Evolutionary conservation across 306 rosid genomes (phyloP).

Genomic region (Cucurbita pepo): DNA sequence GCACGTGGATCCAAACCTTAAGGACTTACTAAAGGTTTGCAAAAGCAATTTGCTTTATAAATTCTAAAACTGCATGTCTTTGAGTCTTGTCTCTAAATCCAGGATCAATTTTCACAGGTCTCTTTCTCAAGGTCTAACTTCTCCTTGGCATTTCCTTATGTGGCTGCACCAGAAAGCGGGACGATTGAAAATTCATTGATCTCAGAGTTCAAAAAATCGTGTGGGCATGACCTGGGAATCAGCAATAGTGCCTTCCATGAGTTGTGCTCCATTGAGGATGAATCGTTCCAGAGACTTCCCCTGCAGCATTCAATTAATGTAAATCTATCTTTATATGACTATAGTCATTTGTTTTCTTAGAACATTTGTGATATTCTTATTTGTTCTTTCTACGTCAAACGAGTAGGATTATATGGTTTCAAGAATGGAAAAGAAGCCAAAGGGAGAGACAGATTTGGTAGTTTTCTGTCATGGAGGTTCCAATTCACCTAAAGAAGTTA

Average conservation of each 20-base stretch:
- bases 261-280: slow-evolving; percentile 45
- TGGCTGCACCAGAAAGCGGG: slow-evolving; percentile 55
- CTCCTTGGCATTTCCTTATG: slow-evolving; percentile 87
- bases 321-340: slow-evolving; percentile 16
- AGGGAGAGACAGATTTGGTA: slow-evolving; percentile 54
- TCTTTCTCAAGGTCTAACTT: slow-evolving; percentile 63
- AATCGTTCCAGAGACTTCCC: slow-evolving; percentile 23
- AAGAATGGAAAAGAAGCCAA: slow-evolving; percentile 33
- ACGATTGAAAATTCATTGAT: slow-evolving; percentile 44
- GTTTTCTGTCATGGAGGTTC: slow-evolving; percentile 55
- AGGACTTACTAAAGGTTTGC: slow-evolving; percentile 64
- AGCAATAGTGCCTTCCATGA: slow-evolving; percentile 37
- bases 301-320: slow-evolving; percentile 51
- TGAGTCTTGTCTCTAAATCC: slow-evolving; percentile 7
- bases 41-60: not conserved
- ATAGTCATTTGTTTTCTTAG: not conserved
- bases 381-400: not conserved
- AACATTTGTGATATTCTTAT: not conserved
- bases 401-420: slow-evolving; percentile 56
- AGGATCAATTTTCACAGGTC: slow-evolving; percentile 27
- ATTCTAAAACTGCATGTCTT: not conserved
- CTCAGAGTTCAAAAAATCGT: slow-evolving; percentile 57
- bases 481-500: slow-evolving; percentile 21
- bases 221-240: slow-evolving; percentile 49
- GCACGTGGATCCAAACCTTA: slow-evolving; percentile 40